phyloP scores from a whole-genome alignment of 257 asterid genomes.

The Mitragyna speciosa region DNA sequence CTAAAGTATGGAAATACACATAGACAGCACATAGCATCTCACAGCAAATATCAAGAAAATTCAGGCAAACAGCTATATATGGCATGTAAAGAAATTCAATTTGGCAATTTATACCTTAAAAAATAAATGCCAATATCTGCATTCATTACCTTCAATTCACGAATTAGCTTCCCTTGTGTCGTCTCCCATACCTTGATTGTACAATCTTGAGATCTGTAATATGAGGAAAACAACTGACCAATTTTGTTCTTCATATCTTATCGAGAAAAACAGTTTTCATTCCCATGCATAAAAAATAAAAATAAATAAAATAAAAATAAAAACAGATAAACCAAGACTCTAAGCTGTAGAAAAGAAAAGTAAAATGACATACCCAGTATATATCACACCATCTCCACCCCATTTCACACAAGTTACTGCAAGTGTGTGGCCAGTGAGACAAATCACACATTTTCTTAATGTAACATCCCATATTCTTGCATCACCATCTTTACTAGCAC shows the following conservation, averaged over 20 bases:
- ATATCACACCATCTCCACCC: slow-evolving; percentile 97
- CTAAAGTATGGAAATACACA: neutral
- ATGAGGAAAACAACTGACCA: slow-evolving; percentile 16
- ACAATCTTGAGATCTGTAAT: slow-evolving; percentile 88
- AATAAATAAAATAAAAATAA: too few species aligned
- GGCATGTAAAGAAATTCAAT: neutral
- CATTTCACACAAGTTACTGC: slow-evolving; percentile 96
- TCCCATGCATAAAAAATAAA: neutral
- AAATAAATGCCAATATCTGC: neutral
- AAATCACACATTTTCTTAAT: slow-evolving; percentile 62
- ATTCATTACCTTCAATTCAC: slow-evolving; percentile 73
- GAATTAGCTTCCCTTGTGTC: slow-evolving; percentile 80
- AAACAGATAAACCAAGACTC: neutral
- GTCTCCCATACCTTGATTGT: slow-evolving; percentile 96
- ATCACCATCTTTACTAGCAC: slow-evolving; percentile 98
- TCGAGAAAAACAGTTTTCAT: neutral
- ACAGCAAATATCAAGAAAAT: neutral
- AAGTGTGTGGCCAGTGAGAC: slow-evolving; percentile 86
- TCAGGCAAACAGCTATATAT: neutral
- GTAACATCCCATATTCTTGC: slow-evolving; percentile 95
- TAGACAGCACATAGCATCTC: neutral
- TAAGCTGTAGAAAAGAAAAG: neutral
- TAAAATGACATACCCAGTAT: slow-evolving; percentile 68
- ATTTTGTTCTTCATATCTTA: neutral
- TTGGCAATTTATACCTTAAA: neutral